Base-by-base conservation (phyloP, 108 stramenopile genomes). In the Stephanodiscus triporus region DNA sequence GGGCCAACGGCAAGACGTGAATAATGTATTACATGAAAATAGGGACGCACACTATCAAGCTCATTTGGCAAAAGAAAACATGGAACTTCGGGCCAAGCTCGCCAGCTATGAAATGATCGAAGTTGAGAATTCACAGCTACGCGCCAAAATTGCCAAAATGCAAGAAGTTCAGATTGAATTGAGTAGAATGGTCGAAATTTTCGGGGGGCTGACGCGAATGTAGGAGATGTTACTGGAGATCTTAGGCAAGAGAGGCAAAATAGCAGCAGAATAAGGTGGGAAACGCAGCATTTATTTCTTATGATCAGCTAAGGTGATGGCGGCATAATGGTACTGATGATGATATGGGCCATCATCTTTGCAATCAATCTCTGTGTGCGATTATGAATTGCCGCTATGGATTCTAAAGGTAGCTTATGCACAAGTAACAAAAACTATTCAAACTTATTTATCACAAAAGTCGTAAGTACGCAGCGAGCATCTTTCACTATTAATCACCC, bases 401-500 rank as follows among this genome's bases (percentile, higher is more conserved):
- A 55, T 55, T 14, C 55, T 29, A 13, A 29, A 22, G 29, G 4
- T 9, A 55, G 13, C 6, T 4, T 23, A 55, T 3, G 13, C 9
- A 55, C 13, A 55, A 26, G 4, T n/a, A n/a, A n/a, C n/a, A n/a
- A n/a, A n/a, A n/a, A n/a, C n/a, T n/a, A n/a, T n/a, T n/a, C n/a
- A n/a, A n/a, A n/a, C n/a, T n/a, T n/a, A n/a, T n/a, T n/a, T n/a
- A n/a, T n/a, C n/a, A n/a, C n/a, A n/a, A n/a, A n/a, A n/a, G n/a
- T n/a, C n/a, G n/a, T n/a, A n/a, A n/a, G n/a, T n/a, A n/a, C n/a
- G n/a, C n/a, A n/a, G n/a, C n/a, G n/a, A n/a, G n/a, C n/a, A n/a
- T n/a, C n/a, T n/a, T n/a, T n/a, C n/a, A n/a, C 53, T 63, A 70
- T 48, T 57, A 68, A 64, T 77, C 56, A 10, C 16, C 67, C 36